Percentiles rank a stretch among this genome's conserved stretches.
Conservation (phyloP, 2,329 filamentous ascomycete genomes). For the Beauveria sp. region DNA sequence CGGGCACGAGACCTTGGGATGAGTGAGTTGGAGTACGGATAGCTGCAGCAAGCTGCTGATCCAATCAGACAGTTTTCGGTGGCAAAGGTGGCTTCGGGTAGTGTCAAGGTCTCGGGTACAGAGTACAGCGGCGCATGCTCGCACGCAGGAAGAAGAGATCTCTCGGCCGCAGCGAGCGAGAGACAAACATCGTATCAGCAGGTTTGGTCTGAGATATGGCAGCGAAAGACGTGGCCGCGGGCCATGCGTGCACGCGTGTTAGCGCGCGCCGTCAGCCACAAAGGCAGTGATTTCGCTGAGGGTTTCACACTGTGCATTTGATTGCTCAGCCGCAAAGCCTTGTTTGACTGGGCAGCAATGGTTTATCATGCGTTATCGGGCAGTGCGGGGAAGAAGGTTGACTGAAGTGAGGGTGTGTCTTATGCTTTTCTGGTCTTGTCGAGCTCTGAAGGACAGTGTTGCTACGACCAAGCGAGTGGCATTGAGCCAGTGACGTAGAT, state of each 20-base stretch:
- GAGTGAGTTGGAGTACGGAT: too few species aligned
- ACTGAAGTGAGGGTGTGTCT: neutral
- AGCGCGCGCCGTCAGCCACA: neutral
- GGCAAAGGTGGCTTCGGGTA: neutral
- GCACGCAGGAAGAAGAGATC: neutral
- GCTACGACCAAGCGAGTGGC: too few species aligned
- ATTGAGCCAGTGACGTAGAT: neutral
- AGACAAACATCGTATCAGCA: too few species aligned
- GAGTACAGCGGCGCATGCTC: too few species aligned
- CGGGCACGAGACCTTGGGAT: too few species aligned
- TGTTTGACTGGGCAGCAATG: too few species aligned
- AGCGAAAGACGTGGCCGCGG: neutral
- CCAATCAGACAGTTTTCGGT: neutral
- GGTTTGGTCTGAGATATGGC: too few species aligned
- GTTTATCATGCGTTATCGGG: neutral
- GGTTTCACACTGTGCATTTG: neutral
- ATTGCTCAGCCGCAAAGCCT: neutral
- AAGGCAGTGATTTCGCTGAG: neutral
- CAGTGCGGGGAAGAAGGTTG: neutral
- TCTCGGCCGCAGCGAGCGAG: neutral
- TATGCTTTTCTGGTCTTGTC: neutral
- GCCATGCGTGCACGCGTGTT: constrained; percentile 3
- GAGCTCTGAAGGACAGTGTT: neutral
- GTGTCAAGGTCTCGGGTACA: too few species aligned
- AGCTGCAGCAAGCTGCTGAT: neutral